Evolutionary conservation across 1,139 yeast species (phyloP), one percentile per base, ranked within the genome.

Genomic region (Candida mesenterica): DNA sequence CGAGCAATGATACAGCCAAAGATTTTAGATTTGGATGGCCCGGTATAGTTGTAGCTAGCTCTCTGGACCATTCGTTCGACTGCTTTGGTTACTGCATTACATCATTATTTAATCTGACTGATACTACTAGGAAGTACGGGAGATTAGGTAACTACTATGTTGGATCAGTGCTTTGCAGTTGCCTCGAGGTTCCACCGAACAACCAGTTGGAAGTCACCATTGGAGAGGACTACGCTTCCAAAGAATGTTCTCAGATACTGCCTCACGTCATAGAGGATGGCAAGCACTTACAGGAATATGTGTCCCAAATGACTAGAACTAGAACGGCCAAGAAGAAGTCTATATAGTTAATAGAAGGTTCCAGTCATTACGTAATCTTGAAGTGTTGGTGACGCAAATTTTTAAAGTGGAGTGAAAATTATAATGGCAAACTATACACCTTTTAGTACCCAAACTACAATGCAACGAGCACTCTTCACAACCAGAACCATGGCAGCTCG

Each of bases 391-490:
- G 28, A 25, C 28, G 28, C 28, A 25, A 25, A 25, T 24, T 24
- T 19, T n/a, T n/a, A n/a, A n/a, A n/a, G n/a, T n/a, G n/a, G n/a
- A n/a, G n/a, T n/a, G n/a, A n/a, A n/a, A n/a, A n/a, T n/a, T n/a
- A n/a, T n/a, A 25, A 15, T 25, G 9, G 15, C n/a, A 12, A 31
- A 37, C 22, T 36, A 32, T 32, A 33, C 34, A 30, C 15, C 26
- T 19, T 9, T 9, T 6, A 6, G 6, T 19, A 6, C 3, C 16
- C 28, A 18, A 25, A 27, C 24, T 24, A 36, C 31, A 22, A 61
- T 62, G 68, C 65, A 62, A 43, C 61, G 65, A 59, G 53, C 62
- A 20, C 51, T 62, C 32, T 47, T 51, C 34, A 40, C 51, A 28
- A 40, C 56, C 29, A 59, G 62, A 51, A 33, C 57, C n/a, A 39